Evolutionary conservation across 2,329 filamentous ascomycete species (phyloP).

Genomic region (Metarhizium anisopliae): DNA sequence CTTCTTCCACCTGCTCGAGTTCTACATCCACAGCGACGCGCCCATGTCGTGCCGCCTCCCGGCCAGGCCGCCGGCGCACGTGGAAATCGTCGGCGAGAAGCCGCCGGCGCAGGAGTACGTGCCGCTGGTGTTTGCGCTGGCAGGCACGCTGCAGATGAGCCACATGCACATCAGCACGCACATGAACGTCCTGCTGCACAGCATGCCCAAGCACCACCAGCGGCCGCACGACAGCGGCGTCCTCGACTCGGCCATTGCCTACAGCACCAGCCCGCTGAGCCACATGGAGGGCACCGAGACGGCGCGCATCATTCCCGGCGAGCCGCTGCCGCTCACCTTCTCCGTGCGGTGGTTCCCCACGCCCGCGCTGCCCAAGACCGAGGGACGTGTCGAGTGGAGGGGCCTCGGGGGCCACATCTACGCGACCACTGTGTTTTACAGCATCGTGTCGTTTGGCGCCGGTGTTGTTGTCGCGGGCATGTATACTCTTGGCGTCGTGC

Average conservation of each 20-base stretch:
- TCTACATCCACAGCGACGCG: slow-evolving; percentile 96
- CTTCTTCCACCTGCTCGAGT: slow-evolving; percentile 85
- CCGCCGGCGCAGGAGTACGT: slow-evolving; percentile 54
- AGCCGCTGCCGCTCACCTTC: slow-evolving; percentile 70
- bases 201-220: slow-evolving; percentile 51
- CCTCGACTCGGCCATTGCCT: slow-evolving; percentile 79
- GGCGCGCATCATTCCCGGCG: slow-evolving; percentile 74
- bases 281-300: slow-evolving; percentile 43
- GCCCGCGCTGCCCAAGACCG: slow-evolving; percentile 58
- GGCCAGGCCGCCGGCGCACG: slow-evolving; percentile 54
- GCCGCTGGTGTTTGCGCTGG: slow-evolving; percentile 78
- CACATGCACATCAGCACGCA: slow-evolving; percentile 87
- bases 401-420: slow-evolving; percentile 57
- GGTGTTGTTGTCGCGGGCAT: slow-evolving; percentile 44
- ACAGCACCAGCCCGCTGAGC: slow-evolving; percentile 67
- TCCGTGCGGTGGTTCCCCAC: slow-evolving; percentile 82
- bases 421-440: slow-evolving; percentile 55
- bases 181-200: slow-evolving; percentile 81
- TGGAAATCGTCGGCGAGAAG: slow-evolving; percentile 45
- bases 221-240: slow-evolving; percentile 64
- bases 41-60: slow-evolving; percentile 87
- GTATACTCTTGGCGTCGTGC: slow-evolving; percentile 52
- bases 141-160: slow-evolving; percentile 78
- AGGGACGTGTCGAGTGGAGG: slow-evolving; percentile 55
- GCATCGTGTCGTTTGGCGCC: slow-evolving; percentile 48